Base-by-base conservation (phyloP, 164 flowering plant genomes). In the Cinnamomum micranthum region DNA sequence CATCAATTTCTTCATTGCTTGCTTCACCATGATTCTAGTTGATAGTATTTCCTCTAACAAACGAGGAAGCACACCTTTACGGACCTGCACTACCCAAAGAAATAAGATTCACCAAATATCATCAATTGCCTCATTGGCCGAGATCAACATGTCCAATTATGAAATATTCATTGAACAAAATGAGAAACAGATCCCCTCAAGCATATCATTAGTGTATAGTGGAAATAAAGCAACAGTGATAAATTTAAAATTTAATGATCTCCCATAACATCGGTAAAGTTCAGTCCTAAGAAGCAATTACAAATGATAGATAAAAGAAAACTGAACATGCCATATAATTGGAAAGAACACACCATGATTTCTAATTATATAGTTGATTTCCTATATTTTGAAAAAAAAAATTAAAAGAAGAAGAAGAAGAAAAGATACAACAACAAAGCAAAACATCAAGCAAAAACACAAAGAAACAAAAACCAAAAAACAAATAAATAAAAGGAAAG, bases 21-120 rank as follows among this genome's bases (percentile, higher is more conserved):
- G 82, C 81, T 96, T 96, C 65, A 96, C 93, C 99, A 96, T 91
- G 70, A 96, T 86, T 81, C 98, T 87, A 47, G 98, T 93, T 66
- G 93, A 89, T 74, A 96, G 80, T 75, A 96, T 94, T 84, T 96
- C 99, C 80, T 96, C 99, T 78, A 94, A 77, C 47, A 96, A 82
- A n/a, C 93, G 91, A 66, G 99, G 99, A 50, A 96, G 87, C 69
- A 94, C 82, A 65, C 97, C 98, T 85, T 86, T 91, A 55, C 97
- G 86, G 10, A 90, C 88, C 97, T 91, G 83, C 71, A 59, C 50
- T 50, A 71, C n/a, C 55, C 33, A 41, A n/a, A 47, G 47, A 69
- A 69, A 69, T 6, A 41, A 66, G 5, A 28, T 41, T 41, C 47
- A 41, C 11, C 47, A 41, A 41, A 41, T 7, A 41, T 41, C 10